These are phyloP conservation scores for Phaffia rhodozyma DNA, from an alignment of 1,284 basidiomycete genomes.

Conservation along the genomic window DNA sequence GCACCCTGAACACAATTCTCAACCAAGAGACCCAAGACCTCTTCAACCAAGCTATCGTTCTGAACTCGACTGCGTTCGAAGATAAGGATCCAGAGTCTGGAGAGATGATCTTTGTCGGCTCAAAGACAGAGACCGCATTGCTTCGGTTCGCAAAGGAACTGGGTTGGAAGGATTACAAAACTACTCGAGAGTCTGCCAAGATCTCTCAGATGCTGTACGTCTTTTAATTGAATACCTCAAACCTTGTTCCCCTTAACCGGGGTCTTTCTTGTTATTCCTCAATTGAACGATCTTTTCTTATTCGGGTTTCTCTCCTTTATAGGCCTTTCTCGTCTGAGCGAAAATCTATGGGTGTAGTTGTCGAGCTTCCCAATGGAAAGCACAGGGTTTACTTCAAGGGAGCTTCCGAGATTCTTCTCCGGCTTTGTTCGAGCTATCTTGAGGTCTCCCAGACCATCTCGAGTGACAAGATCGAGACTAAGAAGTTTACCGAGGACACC, in stretches of 20 bases:
- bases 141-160: constrained; percentile 79
- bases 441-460: constrained; percentile 40
- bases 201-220: constrained; percentile 64
- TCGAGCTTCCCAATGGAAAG: constrained; percentile 47
- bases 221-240: not conserved
- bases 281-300: not conserved
- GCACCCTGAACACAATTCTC: constrained; percentile 53
- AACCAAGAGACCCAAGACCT: constrained; percentile 52
- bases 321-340: constrained; percentile 82
- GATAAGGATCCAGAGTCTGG: constrained; percentile 56
- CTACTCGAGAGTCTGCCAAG: constrained; percentile 50
- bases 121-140: constrained; percentile 92
- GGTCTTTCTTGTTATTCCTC: not conserved
- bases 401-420: constrained; percentile 81
- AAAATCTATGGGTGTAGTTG: constrained; percentile 91
- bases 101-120: constrained; percentile 68
- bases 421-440: constrained; percentile 57
- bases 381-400: constrained; percentile 81
- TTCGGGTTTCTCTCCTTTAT: not conserved
- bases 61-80: constrained; percentile 95
- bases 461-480: constrained; percentile 44
- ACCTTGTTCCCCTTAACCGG: no score
- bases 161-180: constrained; percentile 64
- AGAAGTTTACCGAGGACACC: constrained; percentile 50
- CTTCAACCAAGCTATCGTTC: constrained; percentile 73